Conservation (phyloP, 306 rosid species). For the Mimosa pudica region DNA sequence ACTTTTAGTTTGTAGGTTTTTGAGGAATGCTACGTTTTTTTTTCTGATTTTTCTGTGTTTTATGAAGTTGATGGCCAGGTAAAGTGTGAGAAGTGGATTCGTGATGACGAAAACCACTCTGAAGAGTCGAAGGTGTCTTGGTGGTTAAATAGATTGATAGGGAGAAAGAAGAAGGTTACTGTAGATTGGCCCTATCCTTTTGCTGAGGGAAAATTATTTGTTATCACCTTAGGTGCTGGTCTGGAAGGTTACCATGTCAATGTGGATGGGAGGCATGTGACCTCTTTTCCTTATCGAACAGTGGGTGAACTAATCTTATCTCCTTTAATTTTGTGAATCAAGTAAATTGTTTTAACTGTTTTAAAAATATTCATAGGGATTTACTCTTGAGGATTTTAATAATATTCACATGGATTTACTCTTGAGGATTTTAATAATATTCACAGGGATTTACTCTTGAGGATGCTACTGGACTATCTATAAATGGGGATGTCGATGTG, state of each 20-base stretch:
- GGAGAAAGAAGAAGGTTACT: constrained; percentile 68
- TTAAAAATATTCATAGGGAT: constrained; percentile 61
- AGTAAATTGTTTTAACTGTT: neutral
- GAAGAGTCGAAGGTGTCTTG: constrained; percentile 87
- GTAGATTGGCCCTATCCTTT: constrained; percentile 96
- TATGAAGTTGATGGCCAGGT: constrained; percentile 87
- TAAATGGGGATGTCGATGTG: constrained; percentile 88
- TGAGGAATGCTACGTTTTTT: constrained; percentile 9
- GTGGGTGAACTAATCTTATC: constrained; percentile 51
- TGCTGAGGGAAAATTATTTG: constrained; percentile 82
- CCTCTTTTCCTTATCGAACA: constrained; percentile 91
- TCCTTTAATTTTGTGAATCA: constrained; percentile 12
- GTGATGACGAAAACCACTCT: constrained; percentile 63
- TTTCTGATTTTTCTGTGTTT: constrained; percentile 42
- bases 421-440: neutral
- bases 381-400: constrained; percentile 94
- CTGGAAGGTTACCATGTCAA: constrained; percentile 92
- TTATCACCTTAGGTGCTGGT: constrained; percentile 86
- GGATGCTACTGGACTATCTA: constrained; percentile 87
- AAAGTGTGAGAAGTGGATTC: constrained; percentile 97
- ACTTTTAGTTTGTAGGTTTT: constrained; percentile 19
- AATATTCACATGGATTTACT: too few relatives aligned
- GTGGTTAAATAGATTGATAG: constrained; percentile 93
- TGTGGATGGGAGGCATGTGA: constrained; percentile 87
- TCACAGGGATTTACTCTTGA: constrained; percentile 96